Evolutionary conservation across 495 filamentous ascomycete species (phyloP), one percentile per base, ranked within the genome.

Genomic region (Aspergillus avenaceus): DNA sequence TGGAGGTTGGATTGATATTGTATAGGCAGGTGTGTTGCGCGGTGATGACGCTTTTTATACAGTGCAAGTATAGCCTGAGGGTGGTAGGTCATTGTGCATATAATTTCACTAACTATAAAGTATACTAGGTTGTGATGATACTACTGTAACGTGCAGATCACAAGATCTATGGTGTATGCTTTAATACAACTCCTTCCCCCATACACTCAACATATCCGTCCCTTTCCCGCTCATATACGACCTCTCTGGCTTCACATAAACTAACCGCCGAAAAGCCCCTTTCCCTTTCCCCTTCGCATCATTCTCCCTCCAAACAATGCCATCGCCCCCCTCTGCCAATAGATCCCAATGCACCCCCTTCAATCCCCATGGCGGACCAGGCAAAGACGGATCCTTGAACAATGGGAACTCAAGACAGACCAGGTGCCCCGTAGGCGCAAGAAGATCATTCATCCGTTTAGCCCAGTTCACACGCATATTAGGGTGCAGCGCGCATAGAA

Each of bases 381-480:
- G 59, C 5, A 59, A 49, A 31, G 54, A 60, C 4, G 56, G 54
- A 13, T 67, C 63, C 27, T 68, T 66, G 47, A 56, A 71, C 11
- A 71, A 50, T 1, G 70, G 70, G 36, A 71, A 73, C 32, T 73
- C 68, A 8, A 73, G 47, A 42, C 64, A 71, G 4, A 71, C 28
- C 7, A 73, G 56, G 1, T 65, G 32, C n/a, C 70, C 66, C 8
- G 47, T 45, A 0, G 61, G 48, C 7, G 47, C 47, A 3, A 70
- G 34, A 2, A 70, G 45, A 1, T 64, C 47, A 5, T 58, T 54
- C 68, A 73, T 71, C 11, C 70, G 50, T 7, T 26, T 23, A 4
- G 64, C 65, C 58, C 67, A 70, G n/a, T 65, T 36, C 16, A 34
- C 31, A n/a, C 69, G 62, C 53, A 60, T 56, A n/a, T 25, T 45